Conservation (phyloP, 108 stramenopile genomes). For the Pseudonitzschia multiseries region DNA sequence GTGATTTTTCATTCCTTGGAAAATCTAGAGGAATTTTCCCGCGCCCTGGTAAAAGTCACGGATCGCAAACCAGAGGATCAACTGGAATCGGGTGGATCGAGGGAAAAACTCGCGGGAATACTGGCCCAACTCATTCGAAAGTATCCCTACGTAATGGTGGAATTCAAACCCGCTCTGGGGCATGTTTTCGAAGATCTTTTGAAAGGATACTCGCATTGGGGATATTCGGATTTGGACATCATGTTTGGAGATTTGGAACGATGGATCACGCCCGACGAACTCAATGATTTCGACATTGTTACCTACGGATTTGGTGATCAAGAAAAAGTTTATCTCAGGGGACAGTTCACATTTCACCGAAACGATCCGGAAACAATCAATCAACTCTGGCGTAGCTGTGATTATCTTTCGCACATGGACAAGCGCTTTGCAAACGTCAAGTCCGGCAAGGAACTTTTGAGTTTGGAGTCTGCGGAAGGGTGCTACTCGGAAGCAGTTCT, state of each 20-base stretch:
- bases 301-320: slow-evolving; percentile 94
- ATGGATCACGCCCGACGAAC: slow-evolving; percentile 82
- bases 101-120: slow-evolving; percentile 36
- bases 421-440: slow-evolving; percentile 54
- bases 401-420: slow-evolving; percentile 81
- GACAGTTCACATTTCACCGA: slow-evolving; percentile 92
- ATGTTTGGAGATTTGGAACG: slow-evolving; percentile 86
- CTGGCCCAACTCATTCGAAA: slow-evolving; percentile 44
- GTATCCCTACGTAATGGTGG: slow-evolving; percentile 88
- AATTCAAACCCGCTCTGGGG: slow-evolving; percentile 93
- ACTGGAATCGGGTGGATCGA: slow-evolving; percentile 27
- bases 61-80: slow-evolving; percentile 42
- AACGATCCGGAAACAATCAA: slow-evolving; percentile 70
- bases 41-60: slow-evolving; percentile 47
- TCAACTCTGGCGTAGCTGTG: slow-evolving; percentile 85
- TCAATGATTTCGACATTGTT: slow-evolving; percentile 84
- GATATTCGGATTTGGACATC: slow-evolving; percentile 93
- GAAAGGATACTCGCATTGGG: slow-evolving; percentile 87
- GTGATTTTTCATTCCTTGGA: slow-evolving; percentile 71
- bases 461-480: slow-evolving; percentile 90
- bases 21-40: slow-evolving; percentile 39
- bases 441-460: slow-evolving; percentile 36
- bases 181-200: slow-evolving; percentile 85
- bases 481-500: slow-evolving; percentile 87
- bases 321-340: slow-evolving; percentile 73